These are phyloP conservation scores for Elaeagnus macrophylla DNA, from an alignment of 306 rosid genomes.

Conservation along the genomic window DNA sequence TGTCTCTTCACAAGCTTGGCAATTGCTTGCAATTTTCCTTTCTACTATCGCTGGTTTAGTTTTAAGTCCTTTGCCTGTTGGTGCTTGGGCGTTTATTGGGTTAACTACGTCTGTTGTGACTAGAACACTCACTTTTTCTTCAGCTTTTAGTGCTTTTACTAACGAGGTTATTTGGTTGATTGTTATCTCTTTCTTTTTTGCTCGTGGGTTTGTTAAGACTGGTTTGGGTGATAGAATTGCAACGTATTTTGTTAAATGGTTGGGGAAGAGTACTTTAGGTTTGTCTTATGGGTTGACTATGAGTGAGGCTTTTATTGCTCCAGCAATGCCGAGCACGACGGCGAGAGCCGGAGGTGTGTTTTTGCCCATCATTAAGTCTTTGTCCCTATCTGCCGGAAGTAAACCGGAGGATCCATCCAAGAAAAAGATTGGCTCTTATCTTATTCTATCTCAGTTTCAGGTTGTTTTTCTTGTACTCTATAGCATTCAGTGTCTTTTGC, in stretches of 20 bases:
- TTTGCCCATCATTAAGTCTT: conserved; percentile 79
- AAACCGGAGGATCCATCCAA: conserved; percentile 48
- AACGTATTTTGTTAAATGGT: conserved; percentile 74
- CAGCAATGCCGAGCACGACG: conserved; percentile 97
- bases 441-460: conserved; percentile 82
- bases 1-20: conserved; percentile 77
- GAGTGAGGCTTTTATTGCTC: conserved; percentile 83
- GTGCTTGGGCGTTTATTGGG: conserved; percentile 94
- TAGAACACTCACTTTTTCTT: conserved; percentile 49
- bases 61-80: conserved; percentile 79
- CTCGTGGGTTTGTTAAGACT: conserved; percentile 93
- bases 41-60: conserved; percentile 89
- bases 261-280: conserved; percentile 84
- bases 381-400: conserved; percentile 79
- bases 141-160: conserved; percentile 82
- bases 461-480: conserved; percentile 22
- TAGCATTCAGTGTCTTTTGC: no score
- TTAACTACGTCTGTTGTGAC: conserved; percentile 55
- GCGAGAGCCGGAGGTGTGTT: conserved; percentile 96
- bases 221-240: conserved; percentile 91
- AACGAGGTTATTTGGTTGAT: conserved; percentile 91
- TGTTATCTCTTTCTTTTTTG: conserved; percentile 93
- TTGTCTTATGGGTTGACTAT: conserved; percentile 76
- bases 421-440: conserved; percentile 71
- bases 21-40: conserved; percentile 68